Base-by-base conservation (phyloP, 345 rosid genomes). In the Eucalyptus polyanthemos region DNA sequence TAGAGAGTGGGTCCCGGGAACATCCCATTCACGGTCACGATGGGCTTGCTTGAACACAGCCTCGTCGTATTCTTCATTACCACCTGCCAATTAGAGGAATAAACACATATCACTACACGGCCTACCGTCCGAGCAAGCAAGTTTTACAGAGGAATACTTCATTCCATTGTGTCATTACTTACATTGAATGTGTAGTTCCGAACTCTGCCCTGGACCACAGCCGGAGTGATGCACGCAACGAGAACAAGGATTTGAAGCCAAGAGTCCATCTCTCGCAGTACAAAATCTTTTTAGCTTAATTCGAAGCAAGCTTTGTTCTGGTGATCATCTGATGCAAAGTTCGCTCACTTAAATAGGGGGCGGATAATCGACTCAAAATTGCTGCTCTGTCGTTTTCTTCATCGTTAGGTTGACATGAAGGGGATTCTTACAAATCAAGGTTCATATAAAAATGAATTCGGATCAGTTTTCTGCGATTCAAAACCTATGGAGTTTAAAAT, bases 311-410 rank as follows among this genome's bases (percentile, higher is more conserved):
- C 62, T 56, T 56, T 56, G 12, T 22, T 56, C 27, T 56, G 62
- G 13, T 60, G 67, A 60, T 60, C 67, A 60, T 60, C 67, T 60
- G n/a, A 60, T 60, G 31, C 67, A 25, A 60, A 27, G n/a, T 27
- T 60, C 86, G 47, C 60, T n/a, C 44, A 16, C 16, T 86, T 86
- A 86, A 9, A 50, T 50, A 51, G 87, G 42, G 42, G 81, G 45
- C 14, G 14, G 27, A 6, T 44, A 10, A 24, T 10, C 16, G 16
- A 11, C n/a, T 3, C 27, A 42, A 62, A 87, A 83, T 90, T 89
- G 96, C 92, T 94, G 90, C 89, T 81, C 91, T 86, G 98, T 97
- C 97, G 92, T 95, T 96, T 94, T 94, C 88, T n/a, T 40, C 56
- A 51, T 88, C 50, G 94, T 93, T 94, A 94, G 94, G 96, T 95